phyloP scores from a whole-genome alignment of 805 yeast species.

The Pichia scutulata region DNA sequence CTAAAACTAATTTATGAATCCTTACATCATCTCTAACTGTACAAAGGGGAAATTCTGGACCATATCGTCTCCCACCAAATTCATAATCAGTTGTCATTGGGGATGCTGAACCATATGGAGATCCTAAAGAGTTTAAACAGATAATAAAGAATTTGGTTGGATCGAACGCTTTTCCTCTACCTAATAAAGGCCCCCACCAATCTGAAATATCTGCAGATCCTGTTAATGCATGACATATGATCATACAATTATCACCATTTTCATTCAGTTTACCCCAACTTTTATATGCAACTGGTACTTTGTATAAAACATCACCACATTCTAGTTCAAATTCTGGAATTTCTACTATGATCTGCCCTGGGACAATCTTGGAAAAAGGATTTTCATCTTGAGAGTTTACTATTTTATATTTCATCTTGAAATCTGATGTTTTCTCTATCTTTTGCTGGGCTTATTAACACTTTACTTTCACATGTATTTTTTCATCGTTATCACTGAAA shows the following conservation, averaged over 20 bases:
- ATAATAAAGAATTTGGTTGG: constrained; percentile 79
- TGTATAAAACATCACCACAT: constrained; percentile 62
- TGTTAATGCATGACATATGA: constrained; percentile 93
- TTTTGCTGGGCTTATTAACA: background rate
- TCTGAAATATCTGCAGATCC: constrained; percentile 94
- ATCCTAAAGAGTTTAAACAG: constrained; percentile 88
- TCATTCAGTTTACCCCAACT: constrained; percentile 87
- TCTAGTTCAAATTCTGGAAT: constrained; percentile 72
- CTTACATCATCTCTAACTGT: constrained; percentile 90
- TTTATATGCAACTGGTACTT: constrained; percentile 91
- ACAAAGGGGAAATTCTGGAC: constrained; percentile 91
- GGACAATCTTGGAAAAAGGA: constrained; percentile 61
- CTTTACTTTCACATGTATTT: background rate
- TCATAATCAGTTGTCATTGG: constrained; percentile 79
- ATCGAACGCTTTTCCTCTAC: constrained; percentile 81
- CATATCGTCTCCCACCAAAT: constrained; percentile 66
- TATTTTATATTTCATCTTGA: constrained; percentile 28
- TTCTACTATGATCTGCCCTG: constrained; percentile 69
- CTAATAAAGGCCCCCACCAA: constrained; percentile 98
- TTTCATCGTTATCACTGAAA: background rate
- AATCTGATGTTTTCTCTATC: background rate
- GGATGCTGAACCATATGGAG: constrained; percentile 93
- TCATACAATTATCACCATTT: constrained; percentile 63
- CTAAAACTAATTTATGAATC: constrained; percentile 70
- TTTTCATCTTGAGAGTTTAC: constrained; percentile 48